These are phyloP conservation scores for Trichoderma guizhouense DNA, from an alignment of 2,329 filamentous ascomycete species.

Conservation along the genomic window DNA sequence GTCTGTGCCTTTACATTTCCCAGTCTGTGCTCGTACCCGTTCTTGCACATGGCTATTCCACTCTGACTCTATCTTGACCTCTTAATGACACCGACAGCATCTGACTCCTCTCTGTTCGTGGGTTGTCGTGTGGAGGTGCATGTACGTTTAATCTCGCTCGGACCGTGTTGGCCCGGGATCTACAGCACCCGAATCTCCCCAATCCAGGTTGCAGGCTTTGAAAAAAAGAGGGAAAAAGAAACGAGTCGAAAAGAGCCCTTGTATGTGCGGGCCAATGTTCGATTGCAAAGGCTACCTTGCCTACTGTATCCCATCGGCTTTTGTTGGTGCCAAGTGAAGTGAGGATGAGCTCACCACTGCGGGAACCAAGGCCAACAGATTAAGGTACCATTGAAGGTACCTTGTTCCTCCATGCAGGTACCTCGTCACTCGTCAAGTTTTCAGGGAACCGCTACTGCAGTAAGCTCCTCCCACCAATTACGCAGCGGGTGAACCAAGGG, in stretches of 20 bases:
- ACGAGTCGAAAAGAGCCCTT: background rate
- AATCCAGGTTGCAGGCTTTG: background rate
- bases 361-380: background rate
- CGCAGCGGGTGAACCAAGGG: background rate
- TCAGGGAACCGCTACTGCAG: background rate
- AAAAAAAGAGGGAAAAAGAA: background rate
- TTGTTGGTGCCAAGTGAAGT: background rate
- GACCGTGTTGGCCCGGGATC: conserved; percentile 9
- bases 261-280: background rate
- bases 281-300: background rate
- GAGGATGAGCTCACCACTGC: background rate
- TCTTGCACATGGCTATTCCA: background rate
- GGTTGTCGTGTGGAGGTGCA: conserved; percentile 2
- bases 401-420: background rate
- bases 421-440: background rate
- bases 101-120: background rate
- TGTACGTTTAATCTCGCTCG: conserved; percentile 14
- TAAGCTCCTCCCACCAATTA: background rate
- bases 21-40: background rate
- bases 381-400: background rate
- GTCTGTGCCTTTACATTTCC: background rate
- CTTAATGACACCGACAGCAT: background rate
- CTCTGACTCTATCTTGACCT: background rate
- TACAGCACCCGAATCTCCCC: background rate
- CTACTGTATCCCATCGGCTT: background rate